Evolutionary conservation across 2,329 filamentous ascomycete species (phyloP).

Genomic region (Fusarium multiceps): DNA sequence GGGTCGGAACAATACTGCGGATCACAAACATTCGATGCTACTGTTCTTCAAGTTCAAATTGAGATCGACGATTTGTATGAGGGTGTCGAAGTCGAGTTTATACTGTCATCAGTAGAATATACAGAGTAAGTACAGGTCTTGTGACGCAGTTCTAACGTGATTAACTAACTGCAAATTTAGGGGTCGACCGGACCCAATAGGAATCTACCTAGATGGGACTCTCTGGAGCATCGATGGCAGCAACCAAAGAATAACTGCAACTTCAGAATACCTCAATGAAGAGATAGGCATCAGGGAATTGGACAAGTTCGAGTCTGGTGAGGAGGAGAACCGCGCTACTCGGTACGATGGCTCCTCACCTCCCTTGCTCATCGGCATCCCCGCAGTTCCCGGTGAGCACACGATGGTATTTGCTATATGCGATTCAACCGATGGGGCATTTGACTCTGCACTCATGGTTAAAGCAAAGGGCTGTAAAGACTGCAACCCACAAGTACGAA

Average conservation of each 20-base stretch:
- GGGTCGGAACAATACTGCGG: not conserved
- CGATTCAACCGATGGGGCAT: fast-evolving
- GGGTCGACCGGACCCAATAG: not conserved
- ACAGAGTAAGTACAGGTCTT: not conserved
- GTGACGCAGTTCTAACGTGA: fast-evolving
- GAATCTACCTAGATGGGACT: not conserved
- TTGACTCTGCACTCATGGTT: not conserved
- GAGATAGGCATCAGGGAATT: not conserved
- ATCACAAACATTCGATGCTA: not conserved
- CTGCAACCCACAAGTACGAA: not conserved
- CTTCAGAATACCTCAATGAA: not conserved
- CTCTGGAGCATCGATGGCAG: not conserved
- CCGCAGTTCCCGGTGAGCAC: not conserved
- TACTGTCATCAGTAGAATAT: not conserved
- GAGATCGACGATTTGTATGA: not conserved
- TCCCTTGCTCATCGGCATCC: not conserved
- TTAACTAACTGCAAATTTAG: not conserved
- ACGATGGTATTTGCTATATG: not conserved
- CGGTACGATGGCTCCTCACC: not conserved
- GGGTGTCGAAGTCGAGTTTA: not conserved
- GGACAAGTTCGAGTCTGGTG: too few relatives aligned
- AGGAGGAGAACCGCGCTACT: too few relatives aligned
- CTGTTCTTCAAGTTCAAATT: not conserved
- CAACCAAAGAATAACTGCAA: not conserved
- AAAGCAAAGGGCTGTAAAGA: not conserved